These are phyloP conservation scores for Stemphylium beticola DNA, from an alignment of 2,329 filamentous ascomycete genomes.

Conservation along the genomic window DNA sequence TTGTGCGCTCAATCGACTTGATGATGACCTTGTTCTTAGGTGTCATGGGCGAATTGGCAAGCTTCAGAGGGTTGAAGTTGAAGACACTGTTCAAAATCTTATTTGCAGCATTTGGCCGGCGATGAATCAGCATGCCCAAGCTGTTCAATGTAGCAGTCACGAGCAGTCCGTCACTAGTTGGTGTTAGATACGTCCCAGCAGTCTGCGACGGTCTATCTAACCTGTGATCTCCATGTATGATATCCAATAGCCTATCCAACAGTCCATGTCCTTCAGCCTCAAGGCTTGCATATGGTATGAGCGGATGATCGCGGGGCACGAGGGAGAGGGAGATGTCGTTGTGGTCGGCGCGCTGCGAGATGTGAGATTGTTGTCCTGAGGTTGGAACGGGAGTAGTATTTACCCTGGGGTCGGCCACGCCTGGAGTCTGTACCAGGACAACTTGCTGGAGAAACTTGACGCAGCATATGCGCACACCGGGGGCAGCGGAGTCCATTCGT, in stretches of 20 bases:
- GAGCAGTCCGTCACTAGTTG: constrained; percentile 77
- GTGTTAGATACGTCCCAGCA: constrained; percentile 32
- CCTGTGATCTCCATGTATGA: constrained; percentile 87
- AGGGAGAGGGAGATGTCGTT: constrained; percentile 87
- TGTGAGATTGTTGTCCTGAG: constrained; percentile 28
- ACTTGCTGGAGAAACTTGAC: constrained; percentile 97
- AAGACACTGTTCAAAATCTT: constrained; percentile 86
- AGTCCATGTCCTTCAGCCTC: constrained; percentile 93
- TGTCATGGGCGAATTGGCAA: constrained; percentile 77
- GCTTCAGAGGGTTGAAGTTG: constrained; percentile 88
- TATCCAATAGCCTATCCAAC: constrained; percentile 82
- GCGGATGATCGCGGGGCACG: constrained; percentile 80
- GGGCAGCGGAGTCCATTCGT: constrained; percentile 81
- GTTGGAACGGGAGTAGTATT: constrained; percentile 36
- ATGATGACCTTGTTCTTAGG: constrained; percentile 80
- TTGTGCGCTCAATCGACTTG: constrained; percentile 94
- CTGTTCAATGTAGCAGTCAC: constrained; percentile 92
- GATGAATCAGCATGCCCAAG: constrained; percentile 80
- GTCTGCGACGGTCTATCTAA: constrained; percentile 54
- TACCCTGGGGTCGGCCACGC: constrained; percentile 83
- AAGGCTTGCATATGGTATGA: constrained; percentile 79
- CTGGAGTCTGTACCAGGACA: constrained; percentile 89
- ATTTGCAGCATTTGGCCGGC: constrained; percentile 78
- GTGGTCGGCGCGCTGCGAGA: constrained; percentile 69
- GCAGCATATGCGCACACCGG: constrained; percentile 87